These are phyloP conservation scores for Phanerochaete carnosa DNA, from an alignment of 768 basidiomycete species.

Conservation along the genomic window DNA sequence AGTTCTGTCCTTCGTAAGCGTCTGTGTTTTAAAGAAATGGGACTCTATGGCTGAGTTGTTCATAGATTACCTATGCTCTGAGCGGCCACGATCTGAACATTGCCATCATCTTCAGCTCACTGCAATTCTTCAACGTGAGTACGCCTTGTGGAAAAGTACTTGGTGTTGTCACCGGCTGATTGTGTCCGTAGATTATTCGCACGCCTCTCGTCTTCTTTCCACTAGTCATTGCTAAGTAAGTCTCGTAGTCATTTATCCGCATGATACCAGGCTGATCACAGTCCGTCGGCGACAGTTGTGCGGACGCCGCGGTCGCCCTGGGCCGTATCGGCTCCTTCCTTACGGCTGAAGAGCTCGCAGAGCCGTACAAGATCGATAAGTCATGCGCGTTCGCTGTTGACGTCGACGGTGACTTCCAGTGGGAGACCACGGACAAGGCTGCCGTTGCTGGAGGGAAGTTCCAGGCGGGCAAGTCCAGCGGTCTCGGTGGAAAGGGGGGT, in stretches of 20 bases:
- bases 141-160: constrained; percentile 45
- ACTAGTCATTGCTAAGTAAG: constrained; percentile 38
- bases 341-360: constrained; percentile 74
- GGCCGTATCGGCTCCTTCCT: constrained; percentile 76
- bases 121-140: constrained; percentile 82
- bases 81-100: constrained; percentile 63
- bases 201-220: constrained; percentile 56
- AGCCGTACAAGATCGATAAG: constrained; percentile 52
- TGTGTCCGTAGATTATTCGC: constrained; percentile 46
- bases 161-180: constrained; percentile 10
- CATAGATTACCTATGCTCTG: constrained; percentile 60
- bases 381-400: constrained; percentile 59
- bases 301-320: constrained; percentile 83
- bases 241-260: not conserved
- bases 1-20: constrained; percentile 62
- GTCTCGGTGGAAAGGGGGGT: constrained; percentile 26
- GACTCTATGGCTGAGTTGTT: not conserved
- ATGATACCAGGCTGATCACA: not conserved
- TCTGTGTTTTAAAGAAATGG: not conserved
- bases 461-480: constrained; percentile 18
- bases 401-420: constrained; percentile 70
- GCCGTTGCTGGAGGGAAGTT: constrained; percentile 9
- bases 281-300: constrained; percentile 23
- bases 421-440: constrained; percentile 64
- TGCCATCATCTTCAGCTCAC: constrained; percentile 76